These are phyloP conservation scores for Ceriops zippeliana DNA, from an alignment of 345 rosid species.

Conservation along the genomic window DNA sequence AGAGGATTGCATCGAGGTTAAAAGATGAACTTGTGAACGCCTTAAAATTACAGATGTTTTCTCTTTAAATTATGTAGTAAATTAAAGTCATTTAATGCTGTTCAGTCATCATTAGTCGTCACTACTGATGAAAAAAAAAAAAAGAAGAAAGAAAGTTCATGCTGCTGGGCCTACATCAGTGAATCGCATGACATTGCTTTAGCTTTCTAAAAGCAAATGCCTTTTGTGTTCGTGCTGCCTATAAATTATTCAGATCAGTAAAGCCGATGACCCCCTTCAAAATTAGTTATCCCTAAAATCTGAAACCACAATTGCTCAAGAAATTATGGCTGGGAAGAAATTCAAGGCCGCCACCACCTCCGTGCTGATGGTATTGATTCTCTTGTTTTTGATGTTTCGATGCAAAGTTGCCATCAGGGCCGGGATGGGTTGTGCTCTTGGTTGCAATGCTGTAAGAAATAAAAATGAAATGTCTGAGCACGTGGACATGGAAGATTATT, in stretches of 20 bases:
- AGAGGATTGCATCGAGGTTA: slow-evolving; percentile 5
- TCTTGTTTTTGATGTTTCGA: slow-evolving; percentile 14
- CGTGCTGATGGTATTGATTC: neutral
- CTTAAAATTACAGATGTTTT: neutral
- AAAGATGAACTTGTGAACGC: slow-evolving; percentile 3
- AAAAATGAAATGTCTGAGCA: slow-evolving; percentile 2
- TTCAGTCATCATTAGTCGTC: slow-evolving; percentile 3
- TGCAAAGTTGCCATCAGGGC: slow-evolving; percentile 5
- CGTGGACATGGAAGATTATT: slow-evolving; percentile 15
- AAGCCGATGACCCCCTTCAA: slow-evolving; percentile 6
- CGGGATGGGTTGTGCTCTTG: slow-evolving; percentile 7
- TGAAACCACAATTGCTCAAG: neutral
- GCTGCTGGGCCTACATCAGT: slow-evolving; percentile 13
- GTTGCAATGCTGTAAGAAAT: neutral
- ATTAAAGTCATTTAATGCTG: neutral
- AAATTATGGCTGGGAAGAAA: slow-evolving; percentile 9
- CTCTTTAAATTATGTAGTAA: neutral
- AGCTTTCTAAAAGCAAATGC: slow-evolving; percentile 7
- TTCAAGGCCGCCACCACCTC: neutral
- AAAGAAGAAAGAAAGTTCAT: neutral
- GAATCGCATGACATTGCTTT: slow-evolving; percentile 8
- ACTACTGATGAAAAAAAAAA: neutral
- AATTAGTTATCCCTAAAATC: neutral
- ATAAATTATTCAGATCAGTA: slow-evolving; percentile 8
- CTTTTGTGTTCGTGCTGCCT: slow-evolving; percentile 3